Percentiles rank a stretch among this genome's conserved stretches.
These are phyloP conservation scores for Acacia pycnantha DNA, from an alignment of 331 rosid genomes.

Conservation along the genomic window DNA sequence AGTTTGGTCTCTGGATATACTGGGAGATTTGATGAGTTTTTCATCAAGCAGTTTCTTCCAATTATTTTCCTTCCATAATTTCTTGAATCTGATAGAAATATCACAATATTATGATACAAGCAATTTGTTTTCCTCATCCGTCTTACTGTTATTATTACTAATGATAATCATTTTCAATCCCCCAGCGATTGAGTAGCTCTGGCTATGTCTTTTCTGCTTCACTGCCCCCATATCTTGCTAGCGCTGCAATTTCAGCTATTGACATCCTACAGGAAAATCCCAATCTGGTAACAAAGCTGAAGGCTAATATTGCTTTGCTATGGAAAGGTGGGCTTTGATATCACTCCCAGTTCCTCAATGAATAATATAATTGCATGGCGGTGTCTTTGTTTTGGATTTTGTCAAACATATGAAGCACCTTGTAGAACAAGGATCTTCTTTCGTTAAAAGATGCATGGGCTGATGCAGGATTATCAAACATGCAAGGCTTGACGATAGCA, in stretches of 20 bases:
- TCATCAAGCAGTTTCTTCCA: not conserved
- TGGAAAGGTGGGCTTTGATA: conserved; percentile 69
- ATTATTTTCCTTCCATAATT: not conserved
- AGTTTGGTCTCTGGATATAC: not conserved
- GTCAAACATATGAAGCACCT: not conserved
- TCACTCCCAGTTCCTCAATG: not conserved
- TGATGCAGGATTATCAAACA: conserved; percentile 69
- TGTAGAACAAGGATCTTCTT: not conserved
- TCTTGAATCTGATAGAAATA: not conserved
- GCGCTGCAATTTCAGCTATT: conserved; percentile 90
- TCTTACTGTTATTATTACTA: conserved; percentile 24
- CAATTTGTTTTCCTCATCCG: not conserved
- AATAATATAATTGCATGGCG: conserved; percentile 7
- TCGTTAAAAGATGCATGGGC: conserved; percentile 15
- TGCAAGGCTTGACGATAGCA: conserved; percentile 57
- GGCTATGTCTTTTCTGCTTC: conserved; percentile 98
- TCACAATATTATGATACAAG: conserved; percentile 17
- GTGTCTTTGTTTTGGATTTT: conserved; percentile 12
- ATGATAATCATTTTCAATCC: conserved; percentile 28
- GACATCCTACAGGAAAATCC: conserved; percentile 87
- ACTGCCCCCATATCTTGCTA: conserved; percentile 93
- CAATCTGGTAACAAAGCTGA: conserved; percentile 65
- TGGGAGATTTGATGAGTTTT: conserved; percentile 13
- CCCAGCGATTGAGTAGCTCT: conserved; percentile 92
- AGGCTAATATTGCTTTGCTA: conserved; percentile 58